Conservation (phyloP, 192 early-diverging fungal genomes). For the Coemansia sp. region DNA sequence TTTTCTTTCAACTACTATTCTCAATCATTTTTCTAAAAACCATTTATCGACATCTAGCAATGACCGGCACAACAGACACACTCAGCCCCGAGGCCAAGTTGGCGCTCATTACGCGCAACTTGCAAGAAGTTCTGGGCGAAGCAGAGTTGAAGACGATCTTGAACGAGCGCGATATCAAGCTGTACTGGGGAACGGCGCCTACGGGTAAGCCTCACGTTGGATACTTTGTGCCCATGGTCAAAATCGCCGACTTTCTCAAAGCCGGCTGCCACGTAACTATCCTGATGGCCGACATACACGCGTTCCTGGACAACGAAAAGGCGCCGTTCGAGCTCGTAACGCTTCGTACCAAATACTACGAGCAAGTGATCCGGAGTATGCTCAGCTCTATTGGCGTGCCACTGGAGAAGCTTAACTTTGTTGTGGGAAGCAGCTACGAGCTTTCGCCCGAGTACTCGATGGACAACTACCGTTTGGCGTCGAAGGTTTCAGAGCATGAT, state of each 20-base stretch:
- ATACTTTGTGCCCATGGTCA: conserved; percentile 97
- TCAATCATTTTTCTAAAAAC: conserved; percentile 2
- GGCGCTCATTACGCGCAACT: conserved; percentile 86
- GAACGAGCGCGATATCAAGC: conserved; percentile 82
- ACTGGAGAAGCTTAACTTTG: conserved; percentile 89
- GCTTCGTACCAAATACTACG: conserved; percentile 91
- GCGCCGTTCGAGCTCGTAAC: conserved; percentile 90
- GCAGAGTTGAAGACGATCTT: conserved; percentile 86
- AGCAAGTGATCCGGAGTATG: conserved; percentile 85
- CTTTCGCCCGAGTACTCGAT: conserved; percentile 86
- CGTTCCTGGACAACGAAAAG: conserved; percentile 98
- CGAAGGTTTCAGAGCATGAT: conserved; percentile 89
- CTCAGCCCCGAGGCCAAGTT: conserved; percentile 66
- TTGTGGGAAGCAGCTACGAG: conserved; percentile 89
- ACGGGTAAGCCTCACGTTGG: conserved; percentile 96
- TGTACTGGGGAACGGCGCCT: conserved; percentile 98
- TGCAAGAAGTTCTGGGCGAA: conserved; percentile 91
- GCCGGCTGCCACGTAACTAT: conserved; percentile 91
- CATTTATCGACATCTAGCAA: conserved; percentile 12
- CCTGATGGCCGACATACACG: conserved; percentile 95
- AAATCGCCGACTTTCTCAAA: conserved; percentile 94
- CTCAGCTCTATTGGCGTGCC: conserved; percentile 91
- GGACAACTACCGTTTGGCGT: conserved; percentile 87
- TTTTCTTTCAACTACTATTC: conserved; percentile 11
- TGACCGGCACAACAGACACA: conserved; percentile 18